Evolutionary conservation across 2,329 filamentous ascomycete genomes (phyloP), one percentile per base, ranked within the genome.

Genomic region (Stagonosporopsis cucurbitacearum): DNA sequence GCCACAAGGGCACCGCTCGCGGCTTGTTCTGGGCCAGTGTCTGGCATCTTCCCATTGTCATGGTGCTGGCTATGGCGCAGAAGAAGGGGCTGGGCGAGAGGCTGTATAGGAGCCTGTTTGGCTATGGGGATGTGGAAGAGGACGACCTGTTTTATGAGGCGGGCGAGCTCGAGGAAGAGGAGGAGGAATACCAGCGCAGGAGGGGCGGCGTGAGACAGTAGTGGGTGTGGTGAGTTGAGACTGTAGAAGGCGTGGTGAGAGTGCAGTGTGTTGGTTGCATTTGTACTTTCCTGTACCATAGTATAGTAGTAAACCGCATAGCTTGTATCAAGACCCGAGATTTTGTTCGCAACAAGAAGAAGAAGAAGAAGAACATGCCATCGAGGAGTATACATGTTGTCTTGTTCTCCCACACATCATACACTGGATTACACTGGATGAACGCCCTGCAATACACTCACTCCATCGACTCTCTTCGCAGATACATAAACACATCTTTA

Each of bases 11-110:
- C 2, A 91, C 85, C 17, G 93, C 95, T 2, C 84, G 92, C 52
- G 88, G 89, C 0, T 76, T 99, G 48, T 99, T 99, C 76, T 99
- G 95, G 95, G 93, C 95, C 1, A 96, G 92, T 74, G 92, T 99
- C 9, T 98, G 94, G 95, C 93, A 97, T 78, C 76, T 99, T 43
- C 95, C 95, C 0, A 89, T 89, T 23, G 84, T 98, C 37, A 86
- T 99, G 82, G 92, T 97, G 42, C 80, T 97, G 58, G 94, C 92
- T 2, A 88, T 98, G 76, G 85, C 90, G 51, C 91, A 96, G 77
- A 99, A 99, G 84, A 96, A 92, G 79, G 94, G 93, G 2, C 48
- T 75, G n/a, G 67, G 62, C 6, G 71, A 75, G 52, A 63, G 72
- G 17, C 40, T 75, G 5, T 75, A 67, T 33, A 59, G 68, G 36